Evolutionary conservation across 2,329 filamentous ascomycete species (phyloP).

Genomic region (Hypomyces perniciosus): DNA sequence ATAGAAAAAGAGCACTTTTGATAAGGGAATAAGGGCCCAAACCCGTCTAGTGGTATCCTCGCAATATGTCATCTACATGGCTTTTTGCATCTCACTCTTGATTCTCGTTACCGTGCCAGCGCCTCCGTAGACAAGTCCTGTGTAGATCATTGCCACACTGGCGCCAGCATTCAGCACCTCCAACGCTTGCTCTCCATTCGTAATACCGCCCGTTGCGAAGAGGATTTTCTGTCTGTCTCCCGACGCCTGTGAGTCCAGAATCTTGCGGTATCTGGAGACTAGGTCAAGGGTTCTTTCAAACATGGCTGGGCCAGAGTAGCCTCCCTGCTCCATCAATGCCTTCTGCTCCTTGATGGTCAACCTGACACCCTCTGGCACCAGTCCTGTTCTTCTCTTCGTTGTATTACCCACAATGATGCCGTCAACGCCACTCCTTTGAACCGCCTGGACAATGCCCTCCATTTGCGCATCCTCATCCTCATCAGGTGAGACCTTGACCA

Average conservation of each 20-base stretch:
- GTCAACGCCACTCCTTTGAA: conserved; percentile 79
- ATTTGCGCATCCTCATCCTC: conserved; percentile 84
- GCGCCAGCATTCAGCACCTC: conserved; percentile 83
- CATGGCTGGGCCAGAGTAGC: conserved; percentile 86
- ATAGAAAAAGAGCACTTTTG: not conserved
- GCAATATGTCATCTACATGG: conserved; percentile 21
- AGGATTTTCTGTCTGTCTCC: conserved; percentile 63
- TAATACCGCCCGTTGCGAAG: conserved; percentile 91
- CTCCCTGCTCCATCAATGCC: conserved; percentile 70
- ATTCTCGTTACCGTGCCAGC: conserved; percentile 59
- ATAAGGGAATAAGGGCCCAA: not conserved
- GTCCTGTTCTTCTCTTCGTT: conserved; percentile 71
- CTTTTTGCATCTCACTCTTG: conserved; percentile 54
- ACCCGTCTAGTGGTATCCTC: not conserved
- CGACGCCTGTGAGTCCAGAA: conserved; percentile 49
- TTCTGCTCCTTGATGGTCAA: conserved; percentile 61
- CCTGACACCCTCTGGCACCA: conserved; percentile 60
- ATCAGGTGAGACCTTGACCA: conserved; percentile 98
- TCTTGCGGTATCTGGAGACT: conserved; percentile 70
- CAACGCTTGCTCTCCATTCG: conserved; percentile 76
- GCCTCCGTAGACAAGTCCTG: conserved; percentile 61
- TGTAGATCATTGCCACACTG: conserved; percentile 88
- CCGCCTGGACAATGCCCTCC: conserved; percentile 79
- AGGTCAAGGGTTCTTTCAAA: conserved; percentile 74
- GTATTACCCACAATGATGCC: conserved; percentile 97